phyloP scores from a whole-genome alignment of 306 rosid species.

The Vigna nakashimae region DNA sequence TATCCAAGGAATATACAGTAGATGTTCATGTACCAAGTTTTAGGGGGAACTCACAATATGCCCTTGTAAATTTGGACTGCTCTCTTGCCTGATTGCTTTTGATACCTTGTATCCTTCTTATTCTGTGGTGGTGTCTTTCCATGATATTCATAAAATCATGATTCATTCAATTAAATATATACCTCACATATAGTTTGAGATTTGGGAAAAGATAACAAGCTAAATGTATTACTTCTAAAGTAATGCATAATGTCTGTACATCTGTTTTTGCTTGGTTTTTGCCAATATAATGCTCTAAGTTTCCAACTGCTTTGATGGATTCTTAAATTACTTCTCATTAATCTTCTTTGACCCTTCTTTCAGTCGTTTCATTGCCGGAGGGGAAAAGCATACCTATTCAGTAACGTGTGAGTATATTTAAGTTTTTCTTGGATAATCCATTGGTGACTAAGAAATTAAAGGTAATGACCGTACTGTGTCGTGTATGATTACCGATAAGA shows the following conservation, averaged over 20 bases:
- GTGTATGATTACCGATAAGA: slow-evolving; percentile 1
- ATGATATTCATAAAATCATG: neutral
- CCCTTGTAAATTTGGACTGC: neutral
- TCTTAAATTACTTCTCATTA: slow-evolving; percentile 34
- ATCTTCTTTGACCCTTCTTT: slow-evolving; percentile 41
- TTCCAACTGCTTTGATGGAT: slow-evolving; percentile 39
- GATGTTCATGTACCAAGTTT: slow-evolving; percentile 23
- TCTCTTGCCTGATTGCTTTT: slow-evolving; percentile 7
- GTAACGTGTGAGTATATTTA: slow-evolving; percentile 71
- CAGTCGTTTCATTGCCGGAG: slow-evolving; percentile 77
- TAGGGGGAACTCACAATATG: neutral
- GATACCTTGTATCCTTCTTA: neutral
- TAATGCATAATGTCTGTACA: neutral
- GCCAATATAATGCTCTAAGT: slow-evolving; percentile 27
- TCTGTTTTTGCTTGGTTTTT: slow-evolving; percentile 37
- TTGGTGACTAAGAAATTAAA: slow-evolving; percentile 1
- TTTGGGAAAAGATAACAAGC: neutral
- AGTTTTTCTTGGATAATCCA: slow-evolving; percentile 30
- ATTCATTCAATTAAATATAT: neutral
- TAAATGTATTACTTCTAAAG: slow-evolving; percentile 20
- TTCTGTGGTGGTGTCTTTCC: slow-evolving; percentile 7
- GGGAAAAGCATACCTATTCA: slow-evolving; percentile 89
- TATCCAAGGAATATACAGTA: neutral
- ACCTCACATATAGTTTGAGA: slow-evolving; percentile 1
- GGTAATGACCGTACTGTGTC: slow-evolving; percentile 10